Evolutionary conservation across 1,284 basidiomycete species (phyloP).

Genomic region (Trichosporon ovoides): DNA sequence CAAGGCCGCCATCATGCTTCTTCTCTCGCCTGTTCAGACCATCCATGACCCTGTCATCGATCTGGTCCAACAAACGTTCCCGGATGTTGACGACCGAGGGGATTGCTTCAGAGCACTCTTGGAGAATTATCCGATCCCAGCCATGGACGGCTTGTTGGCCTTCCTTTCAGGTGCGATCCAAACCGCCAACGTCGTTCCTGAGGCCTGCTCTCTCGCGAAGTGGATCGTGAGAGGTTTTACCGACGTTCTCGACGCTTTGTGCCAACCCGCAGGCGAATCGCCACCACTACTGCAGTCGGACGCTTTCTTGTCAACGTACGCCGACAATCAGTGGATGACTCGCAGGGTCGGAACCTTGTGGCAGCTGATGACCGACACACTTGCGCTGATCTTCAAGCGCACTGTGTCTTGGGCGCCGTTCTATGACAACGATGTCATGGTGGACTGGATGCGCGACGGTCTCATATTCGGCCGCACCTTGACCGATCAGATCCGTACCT

Average conservation of each 20-base stretch:
- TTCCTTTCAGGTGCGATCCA: constrained; percentile 63
- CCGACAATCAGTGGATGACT: constrained; percentile 43
- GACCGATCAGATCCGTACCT: constrained; percentile 68
- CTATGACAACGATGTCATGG: constrained; percentile 77
- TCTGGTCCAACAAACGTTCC: constrained; percentile 71
- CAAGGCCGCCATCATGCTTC: constrained; percentile 59
- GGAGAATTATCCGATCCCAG: constrained; percentile 58
- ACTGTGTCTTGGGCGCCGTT: constrained; percentile 75
- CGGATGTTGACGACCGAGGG: constrained; percentile 75
- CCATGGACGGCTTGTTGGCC: constrained; percentile 63
- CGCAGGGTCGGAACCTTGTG: constrained; percentile 67
- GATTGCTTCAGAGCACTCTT: constrained; percentile 79
- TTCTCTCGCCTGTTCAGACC: constrained; percentile 72
- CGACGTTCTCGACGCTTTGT: constrained; percentile 81
- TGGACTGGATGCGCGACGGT: constrained; percentile 94
- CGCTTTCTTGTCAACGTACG: constrained; percentile 50
- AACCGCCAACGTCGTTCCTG: constrained; percentile 62
- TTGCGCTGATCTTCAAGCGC: constrained; percentile 74
- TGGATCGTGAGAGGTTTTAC: constrained; percentile 84
- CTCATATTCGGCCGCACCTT: constrained; percentile 83
- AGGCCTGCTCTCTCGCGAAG: constrained; percentile 78
- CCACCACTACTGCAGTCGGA: constrained; percentile 38
- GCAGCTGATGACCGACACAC: constrained; percentile 71
- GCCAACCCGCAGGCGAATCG: constrained; percentile 56
- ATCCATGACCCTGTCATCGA: constrained; percentile 68